A percentile compares a stretch with the other conserved stretches of the same genome.
These are phyloP conservation scores for Populus deltoides DNA, from an alignment of 345 rosid species.

Conservation along the genomic window DNA sequence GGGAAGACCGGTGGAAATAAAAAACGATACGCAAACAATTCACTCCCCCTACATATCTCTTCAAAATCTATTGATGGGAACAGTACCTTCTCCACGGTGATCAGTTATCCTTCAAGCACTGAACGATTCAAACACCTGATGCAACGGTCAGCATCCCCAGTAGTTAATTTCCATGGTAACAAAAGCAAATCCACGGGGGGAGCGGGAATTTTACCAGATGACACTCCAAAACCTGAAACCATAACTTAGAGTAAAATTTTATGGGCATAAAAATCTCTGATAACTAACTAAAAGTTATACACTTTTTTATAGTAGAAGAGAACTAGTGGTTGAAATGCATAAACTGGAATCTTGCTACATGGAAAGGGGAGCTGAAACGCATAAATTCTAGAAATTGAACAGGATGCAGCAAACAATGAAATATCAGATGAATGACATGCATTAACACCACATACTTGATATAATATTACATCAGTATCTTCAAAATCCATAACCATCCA, in stretches of 20 bases:
- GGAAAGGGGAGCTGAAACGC: background rate
- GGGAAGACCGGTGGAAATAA: background rate
- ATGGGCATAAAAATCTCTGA: background rate
- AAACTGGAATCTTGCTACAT: background rate
- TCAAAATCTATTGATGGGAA: background rate
- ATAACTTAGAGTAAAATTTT: background rate
- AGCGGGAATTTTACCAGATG: constrained; percentile 58
- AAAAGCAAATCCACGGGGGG: constrained; percentile 64
- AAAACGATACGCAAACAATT: constrained; percentile 10
- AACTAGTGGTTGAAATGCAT: background rate
- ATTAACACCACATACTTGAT: background rate
- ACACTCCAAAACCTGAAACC: constrained; percentile 56
- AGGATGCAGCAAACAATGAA: background rate
- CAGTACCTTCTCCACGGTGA: constrained; percentile 62
- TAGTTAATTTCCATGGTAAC: constrained; percentile 52
- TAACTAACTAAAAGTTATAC: background rate
- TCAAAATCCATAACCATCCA: background rate
- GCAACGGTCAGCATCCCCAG: constrained; percentile 57
- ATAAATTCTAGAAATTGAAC: background rate
- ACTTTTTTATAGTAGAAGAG: background rate
- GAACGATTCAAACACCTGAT: constrained; percentile 57
- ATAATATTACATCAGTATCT: background rate
- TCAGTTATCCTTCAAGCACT: constrained; percentile 60
- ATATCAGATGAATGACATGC: background rate
- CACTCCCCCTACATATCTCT: background rate